Percentiles rank a stretch among this genome's conserved stretches.
Evolutionary conservation across 441 rosid species (phyloP).

Genomic region (Pelargonium myrrhifolium): DNA sequence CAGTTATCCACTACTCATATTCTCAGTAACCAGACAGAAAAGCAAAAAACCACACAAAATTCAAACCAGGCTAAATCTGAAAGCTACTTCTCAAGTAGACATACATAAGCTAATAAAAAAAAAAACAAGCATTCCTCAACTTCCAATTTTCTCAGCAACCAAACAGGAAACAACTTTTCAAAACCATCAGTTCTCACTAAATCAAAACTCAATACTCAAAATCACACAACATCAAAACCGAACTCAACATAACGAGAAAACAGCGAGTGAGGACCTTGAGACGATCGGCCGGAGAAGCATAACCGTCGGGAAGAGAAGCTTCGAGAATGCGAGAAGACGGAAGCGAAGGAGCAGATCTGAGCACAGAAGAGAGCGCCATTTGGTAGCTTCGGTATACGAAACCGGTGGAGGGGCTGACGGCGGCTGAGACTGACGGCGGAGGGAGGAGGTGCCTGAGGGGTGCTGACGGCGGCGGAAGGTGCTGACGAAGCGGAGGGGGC

Average conservation of each 20-base stretch:
- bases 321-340: neutral
- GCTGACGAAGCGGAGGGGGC: too few relatives aligned
- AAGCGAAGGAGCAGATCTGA: neutral
- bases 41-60: too few relatives aligned
- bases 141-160: conserved; percentile 3
- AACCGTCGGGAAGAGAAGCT: neutral
- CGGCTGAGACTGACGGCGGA: too few relatives aligned
- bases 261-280: neutral
- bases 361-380: neutral
- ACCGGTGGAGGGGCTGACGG: too few relatives aligned
- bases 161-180: neutral
- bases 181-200: neutral
- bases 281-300: neutral
- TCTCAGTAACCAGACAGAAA: too few relatives aligned
- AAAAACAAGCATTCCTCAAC: neutral
- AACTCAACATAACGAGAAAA: too few relatives aligned
- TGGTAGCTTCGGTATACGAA: too few relatives aligned
- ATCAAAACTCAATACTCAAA: neutral
- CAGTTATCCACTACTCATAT: too few relatives aligned
- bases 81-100: too few relatives aligned
- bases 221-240: neutral
- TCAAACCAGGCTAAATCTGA: too few relatives aligned
- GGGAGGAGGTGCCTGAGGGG: too few relatives aligned
- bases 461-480: too few relatives aligned
- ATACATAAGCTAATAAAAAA: neutral